phyloP scores from a whole-genome alignment of 208 protist genomes.

The Leishmania lainsoni region DNA sequence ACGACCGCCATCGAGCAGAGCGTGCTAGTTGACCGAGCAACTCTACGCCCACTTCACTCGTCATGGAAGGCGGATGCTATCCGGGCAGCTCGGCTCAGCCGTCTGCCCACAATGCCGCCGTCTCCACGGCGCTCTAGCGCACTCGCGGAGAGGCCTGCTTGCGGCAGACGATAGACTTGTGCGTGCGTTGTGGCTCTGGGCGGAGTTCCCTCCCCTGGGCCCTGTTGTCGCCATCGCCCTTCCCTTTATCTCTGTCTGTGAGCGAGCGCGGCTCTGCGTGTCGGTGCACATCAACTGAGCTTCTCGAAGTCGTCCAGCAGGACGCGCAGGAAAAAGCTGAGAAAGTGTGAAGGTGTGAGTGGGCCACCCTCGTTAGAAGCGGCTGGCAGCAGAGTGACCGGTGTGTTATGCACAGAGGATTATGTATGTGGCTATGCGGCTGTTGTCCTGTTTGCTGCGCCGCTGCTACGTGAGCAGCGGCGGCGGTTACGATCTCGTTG shows the following conservation, averaged over 20 bases:
- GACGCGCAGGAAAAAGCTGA: background rate
- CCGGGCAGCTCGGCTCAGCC: background rate
- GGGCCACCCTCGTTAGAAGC: background rate
- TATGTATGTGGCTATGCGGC: background rate
- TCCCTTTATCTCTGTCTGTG: background rate
- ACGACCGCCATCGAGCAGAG: background rate
- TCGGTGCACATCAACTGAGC: background rate
- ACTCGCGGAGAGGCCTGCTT: background rate
- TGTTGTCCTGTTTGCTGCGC: background rate
- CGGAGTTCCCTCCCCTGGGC: background rate
- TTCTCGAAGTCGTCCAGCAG: background rate
- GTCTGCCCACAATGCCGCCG: background rate
- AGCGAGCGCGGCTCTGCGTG: background rate
- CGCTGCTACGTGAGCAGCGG: background rate
- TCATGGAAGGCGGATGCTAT: background rate
- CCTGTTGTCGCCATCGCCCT: too few relatives aligned
- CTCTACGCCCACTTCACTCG: background rate
- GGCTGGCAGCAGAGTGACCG: background rate
- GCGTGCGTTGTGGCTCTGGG: background rate
- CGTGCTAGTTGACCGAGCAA: background rate
- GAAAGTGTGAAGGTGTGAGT: too few relatives aligned
- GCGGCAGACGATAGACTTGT: background rate
- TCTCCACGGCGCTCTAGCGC: background rate
- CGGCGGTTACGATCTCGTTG: background rate
- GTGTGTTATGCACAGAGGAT: background rate